Evolutionary conservation across 352 stramenopile species (phyloP).

Genomic region (Globisporangium paroecandrum): DNA sequence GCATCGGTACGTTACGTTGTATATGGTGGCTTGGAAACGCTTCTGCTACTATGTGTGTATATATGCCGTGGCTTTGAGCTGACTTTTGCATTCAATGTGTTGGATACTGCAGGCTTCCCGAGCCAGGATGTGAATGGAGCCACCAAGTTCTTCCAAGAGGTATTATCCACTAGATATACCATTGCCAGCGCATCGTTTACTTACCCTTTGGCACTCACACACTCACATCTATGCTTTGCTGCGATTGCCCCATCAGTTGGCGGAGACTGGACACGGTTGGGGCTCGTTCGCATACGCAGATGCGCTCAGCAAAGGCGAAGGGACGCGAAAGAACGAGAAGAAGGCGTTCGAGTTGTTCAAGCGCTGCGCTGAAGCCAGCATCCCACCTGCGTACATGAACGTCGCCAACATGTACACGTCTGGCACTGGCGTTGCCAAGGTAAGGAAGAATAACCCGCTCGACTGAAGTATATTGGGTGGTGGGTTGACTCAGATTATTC

Average conservation of each 20-base stretch:
- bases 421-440: slow-evolving; percentile 69
- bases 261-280: slow-evolving; percentile 60
- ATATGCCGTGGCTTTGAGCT: not conserved
- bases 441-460: slow-evolving; percentile 15
- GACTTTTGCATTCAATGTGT: not conserved
- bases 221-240: not conserved
- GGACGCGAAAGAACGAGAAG: slow-evolving; percentile 64
- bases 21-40: not conserved
- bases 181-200: not conserved
- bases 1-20: slow-evolving; percentile 35
- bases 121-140: slow-evolving; percentile 51
- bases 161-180: slow-evolving; percentile 11
- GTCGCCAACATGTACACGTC: slow-evolving; percentile 81
- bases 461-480: not conserved
- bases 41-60: not conserved
- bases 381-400: slow-evolving; percentile 77
- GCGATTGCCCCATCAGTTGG: slow-evolving; percentile 30
- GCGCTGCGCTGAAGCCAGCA: slow-evolving; percentile 50
- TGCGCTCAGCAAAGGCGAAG: slow-evolving; percentile 70
- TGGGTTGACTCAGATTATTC: not conserved
- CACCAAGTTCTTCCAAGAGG: slow-evolving; percentile 73
- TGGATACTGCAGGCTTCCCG: slow-evolving; percentile 35
- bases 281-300: slow-evolving; percentile 81
- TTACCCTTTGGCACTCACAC: not conserved
- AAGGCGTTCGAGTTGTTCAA: slow-evolving; percentile 82